phyloP scores from a whole-genome alignment of 2,329 filamentous ascomycete genomes.

The Rhexocercosporidium sp. region DNA sequence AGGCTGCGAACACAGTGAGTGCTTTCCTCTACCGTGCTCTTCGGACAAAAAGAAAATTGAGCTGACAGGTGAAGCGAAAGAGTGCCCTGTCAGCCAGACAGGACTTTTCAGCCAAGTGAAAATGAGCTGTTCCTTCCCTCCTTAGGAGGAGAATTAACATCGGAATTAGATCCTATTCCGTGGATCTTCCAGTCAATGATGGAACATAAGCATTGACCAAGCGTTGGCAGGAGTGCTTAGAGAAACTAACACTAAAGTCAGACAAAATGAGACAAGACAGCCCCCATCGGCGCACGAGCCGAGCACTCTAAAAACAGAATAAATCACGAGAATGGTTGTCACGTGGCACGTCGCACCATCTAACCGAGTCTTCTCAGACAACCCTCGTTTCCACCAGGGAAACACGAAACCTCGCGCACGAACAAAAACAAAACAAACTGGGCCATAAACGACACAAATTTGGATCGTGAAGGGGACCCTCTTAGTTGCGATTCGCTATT shows the following conservation, averaged over 20 bases:
- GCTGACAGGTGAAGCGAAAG: neutral
- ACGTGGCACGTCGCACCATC: conserved; percentile 5
- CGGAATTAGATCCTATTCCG: neutral
- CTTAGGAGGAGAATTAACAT: neutral
- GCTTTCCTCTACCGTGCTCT: too few relatives aligned
- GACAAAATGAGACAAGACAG: conserved; percentile 5
- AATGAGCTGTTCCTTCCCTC: neutral
- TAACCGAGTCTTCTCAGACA: neutral
- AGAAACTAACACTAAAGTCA: neutral
- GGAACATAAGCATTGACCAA: conserved; percentile 10
- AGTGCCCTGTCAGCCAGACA: neutral
- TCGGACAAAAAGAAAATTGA: too few relatives aligned
- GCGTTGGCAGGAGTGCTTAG: neutral
- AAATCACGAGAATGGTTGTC: neutral
- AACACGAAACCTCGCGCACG: conserved; percentile 20
- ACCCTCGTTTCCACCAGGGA: conserved; percentile 1
- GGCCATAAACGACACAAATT: conserved; percentile 1
- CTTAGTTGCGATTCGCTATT: conserved; percentile 5
- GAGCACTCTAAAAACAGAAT: neutral
- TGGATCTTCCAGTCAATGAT: neutral
- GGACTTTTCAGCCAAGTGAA: neutral
- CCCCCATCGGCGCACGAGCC: neutral
- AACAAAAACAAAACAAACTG: conserved; percentile 10
- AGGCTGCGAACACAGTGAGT: neutral
- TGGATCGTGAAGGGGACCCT: neutral